phyloP scores from a whole-genome alignment of 2,329 filamentous ascomycete genomes.

The Colletotrichum euphorbiae region DNA sequence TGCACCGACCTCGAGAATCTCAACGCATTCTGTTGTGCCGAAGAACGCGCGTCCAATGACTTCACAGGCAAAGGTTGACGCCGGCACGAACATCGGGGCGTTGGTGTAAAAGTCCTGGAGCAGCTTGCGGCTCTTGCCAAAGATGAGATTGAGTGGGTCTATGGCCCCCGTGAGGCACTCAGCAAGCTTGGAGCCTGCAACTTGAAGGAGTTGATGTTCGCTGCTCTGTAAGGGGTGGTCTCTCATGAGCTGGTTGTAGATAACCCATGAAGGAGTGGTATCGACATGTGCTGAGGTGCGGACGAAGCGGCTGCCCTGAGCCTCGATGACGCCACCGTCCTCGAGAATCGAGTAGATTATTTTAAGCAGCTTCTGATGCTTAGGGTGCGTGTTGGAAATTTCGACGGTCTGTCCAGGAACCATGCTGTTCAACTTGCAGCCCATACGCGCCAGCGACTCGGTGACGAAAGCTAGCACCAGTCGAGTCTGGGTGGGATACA shows the following conservation, averaged over 20 bases:
- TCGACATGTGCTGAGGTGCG: not conserved
- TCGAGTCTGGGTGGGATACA: not conserved
- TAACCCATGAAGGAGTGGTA: not conserved
- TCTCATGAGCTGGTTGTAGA: slow-evolving; percentile 7
- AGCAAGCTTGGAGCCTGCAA: not conserved
- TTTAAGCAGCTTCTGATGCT: not conserved
- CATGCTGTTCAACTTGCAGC: not conserved
- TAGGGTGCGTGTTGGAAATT: not conserved
- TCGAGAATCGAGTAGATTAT: not conserved
- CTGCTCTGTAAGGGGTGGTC: not conserved
- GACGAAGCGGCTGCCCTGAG: not conserved
- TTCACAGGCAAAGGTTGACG: slow-evolving; percentile 2
- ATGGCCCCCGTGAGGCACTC: slow-evolving; percentile 6
- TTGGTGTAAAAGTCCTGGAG: slow-evolving; percentile 12
- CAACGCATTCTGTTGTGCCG: not conserved
- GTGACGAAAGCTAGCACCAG: not conserved
- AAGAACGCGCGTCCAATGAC: not conserved
- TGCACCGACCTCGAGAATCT: slow-evolving; percentile 63
- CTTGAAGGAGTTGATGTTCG: slow-evolving; percentile 1
- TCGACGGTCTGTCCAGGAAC: not conserved
- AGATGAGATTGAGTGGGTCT: not conserved
- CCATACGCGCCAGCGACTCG: slow-evolving; percentile 1
- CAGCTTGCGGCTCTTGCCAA: not conserved
- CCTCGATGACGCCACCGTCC: not conserved
- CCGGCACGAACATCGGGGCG: slow-evolving; percentile 3